phyloP scores from a whole-genome alignment of 345 rosid genomes.

The Excoecaria agallocha region DNA sequence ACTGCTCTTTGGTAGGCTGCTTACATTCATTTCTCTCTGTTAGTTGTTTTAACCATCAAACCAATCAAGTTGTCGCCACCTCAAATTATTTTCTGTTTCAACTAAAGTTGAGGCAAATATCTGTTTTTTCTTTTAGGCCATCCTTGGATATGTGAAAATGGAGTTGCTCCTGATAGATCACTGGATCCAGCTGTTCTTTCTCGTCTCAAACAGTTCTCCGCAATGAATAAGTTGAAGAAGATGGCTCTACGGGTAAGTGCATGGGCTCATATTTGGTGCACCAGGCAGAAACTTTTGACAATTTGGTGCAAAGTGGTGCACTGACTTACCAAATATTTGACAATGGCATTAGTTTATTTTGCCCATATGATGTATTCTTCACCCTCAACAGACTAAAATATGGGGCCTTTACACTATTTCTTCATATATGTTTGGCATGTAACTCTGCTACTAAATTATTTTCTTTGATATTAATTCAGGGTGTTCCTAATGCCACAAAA shows the following conservation, averaged over 20 bases:
- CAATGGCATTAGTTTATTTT: neutral
- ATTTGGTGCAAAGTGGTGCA: neutral
- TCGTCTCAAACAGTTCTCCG: slow-evolving; percentile 94
- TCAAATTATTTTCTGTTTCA: slow-evolving; percentile 4
- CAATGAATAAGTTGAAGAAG: slow-evolving; percentile 97
- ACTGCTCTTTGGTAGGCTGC: slow-evolving; percentile 2
- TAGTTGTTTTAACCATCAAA: no score
- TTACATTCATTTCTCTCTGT: neutral
- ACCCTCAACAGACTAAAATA: no score
- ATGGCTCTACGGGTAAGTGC: slow-evolving; percentile 88
- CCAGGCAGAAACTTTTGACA: neutral
- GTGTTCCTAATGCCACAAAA: neutral
- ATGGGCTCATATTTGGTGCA: neutral
- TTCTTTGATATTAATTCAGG: no score
- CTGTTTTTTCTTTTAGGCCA: slow-evolving; percentile 52
- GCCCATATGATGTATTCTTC: no score
- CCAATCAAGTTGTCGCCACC: neutral
- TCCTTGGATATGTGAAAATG: slow-evolving; percentile 98
- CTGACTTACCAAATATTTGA: neutral
- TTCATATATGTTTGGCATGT: no score
- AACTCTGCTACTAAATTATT: no score
- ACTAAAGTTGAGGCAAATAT: neutral
- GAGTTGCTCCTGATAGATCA: slow-evolving; percentile 96
- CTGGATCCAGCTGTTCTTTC: slow-evolving; percentile 95
- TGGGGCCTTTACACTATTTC: no score